Conservation (phyloP, 805 yeast species). For the Jamesozyma jinghongensis region DNA sequence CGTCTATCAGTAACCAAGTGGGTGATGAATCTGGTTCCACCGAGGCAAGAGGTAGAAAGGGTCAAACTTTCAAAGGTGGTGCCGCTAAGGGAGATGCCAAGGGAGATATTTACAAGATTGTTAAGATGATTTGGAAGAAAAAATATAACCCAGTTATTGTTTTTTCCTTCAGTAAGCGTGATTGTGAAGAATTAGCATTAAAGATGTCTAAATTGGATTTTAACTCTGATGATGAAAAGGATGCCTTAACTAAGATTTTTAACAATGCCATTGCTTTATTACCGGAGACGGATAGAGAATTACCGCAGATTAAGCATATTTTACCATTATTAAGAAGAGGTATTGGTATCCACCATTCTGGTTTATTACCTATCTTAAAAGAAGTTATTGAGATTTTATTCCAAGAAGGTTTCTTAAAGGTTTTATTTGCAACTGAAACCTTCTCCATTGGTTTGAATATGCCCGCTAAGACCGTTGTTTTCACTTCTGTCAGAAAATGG, state of each 20-base stretch:
- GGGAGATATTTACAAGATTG: slow-evolving; percentile 91
- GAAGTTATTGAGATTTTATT: slow-evolving; percentile 93
- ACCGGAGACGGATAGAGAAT: slow-evolving; percentile 82
- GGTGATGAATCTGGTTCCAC: slow-evolving; percentile 76
- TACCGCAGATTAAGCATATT: slow-evolving; percentile 91
- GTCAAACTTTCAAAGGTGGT: slow-evolving; percentile 83
- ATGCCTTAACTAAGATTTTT: slow-evolving; percentile 80
- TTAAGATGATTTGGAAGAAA: slow-evolving; percentile 95
- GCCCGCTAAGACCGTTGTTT: slow-evolving; percentile 99
- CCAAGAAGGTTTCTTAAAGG: slow-evolving; percentile 94
- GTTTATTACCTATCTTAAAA: slow-evolving; percentile 83
- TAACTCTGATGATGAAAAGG: slow-evolving; percentile 89
- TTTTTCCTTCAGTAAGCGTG: slow-evolving; percentile 94
- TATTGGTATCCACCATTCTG: slow-evolving; percentile 97
- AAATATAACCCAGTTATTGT: slow-evolving; percentile 97
- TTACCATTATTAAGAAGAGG: slow-evolving; percentile 87
- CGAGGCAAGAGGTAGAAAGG: slow-evolving; percentile 56
- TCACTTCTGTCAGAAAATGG: slow-evolving; percentile 96
- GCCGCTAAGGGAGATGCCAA: slow-evolving; percentile 48
- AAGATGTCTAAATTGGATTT: slow-evolving; percentile 95
- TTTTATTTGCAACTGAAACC: slow-evolving; percentile 94
- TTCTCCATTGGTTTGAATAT: slow-evolving; percentile 96
- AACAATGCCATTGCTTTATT: slow-evolving; percentile 79
- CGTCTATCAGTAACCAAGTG: slow-evolving; percentile 67
- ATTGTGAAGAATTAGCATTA: slow-evolving; percentile 88